Base-by-base conservation (phyloP, 2,329 filamentous ascomycete species). In the Lachnellula subtilissima region DNA sequence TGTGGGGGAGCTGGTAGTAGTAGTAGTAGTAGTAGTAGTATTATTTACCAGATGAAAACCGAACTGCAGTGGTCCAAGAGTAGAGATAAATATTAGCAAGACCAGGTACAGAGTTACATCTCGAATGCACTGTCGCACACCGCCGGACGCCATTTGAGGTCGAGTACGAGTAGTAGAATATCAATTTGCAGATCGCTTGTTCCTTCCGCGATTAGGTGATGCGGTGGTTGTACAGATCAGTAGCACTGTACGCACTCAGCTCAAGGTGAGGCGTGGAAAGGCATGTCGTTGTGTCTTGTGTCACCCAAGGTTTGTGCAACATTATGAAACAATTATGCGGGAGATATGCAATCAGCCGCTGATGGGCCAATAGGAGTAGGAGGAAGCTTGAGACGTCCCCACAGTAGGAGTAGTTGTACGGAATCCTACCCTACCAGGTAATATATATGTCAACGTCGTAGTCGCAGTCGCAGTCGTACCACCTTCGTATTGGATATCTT, bases 51-150 rank as follows among this genome's bases (percentile, higher is more conserved):
- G 74, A 73, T 97, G 93, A 73, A 90, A 97, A 60, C 94, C 94
- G 70, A 97, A 99, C 67, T 97, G 91, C 46, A 97, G 81, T 1
- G 94, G 91, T 0, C 93, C 94, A 17, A 97, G 75, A 0, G 91
- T 95, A 45, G 89, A 84, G 57, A 92, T 78, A 58, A 85, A 74
- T 54, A 97, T 81, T 48, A 94, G 75, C 68, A 90, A 83, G 67
- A 94, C 70, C 65, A 97, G 83, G 73, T 91, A 96, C 5, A 83
- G 78, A 37, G 90, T 94, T 54, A 91, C 58, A 62, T 70, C 64
- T 28, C 56, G 62, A 43, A 68, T 56, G 55, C 67, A 69, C 55
- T 68, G 67, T 53, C 67, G 62, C 40, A 67, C 22, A 19, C 66
- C 67, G n/a, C 60, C 50, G 23, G 67, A 66, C 54, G 65, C 59